A percentile compares a stretch with the other conserved stretches of the same genome.
Evolutionary conservation across 140 eudicot genomes (phyloP).

Genomic region (Bidens hawaiensis): DNA sequence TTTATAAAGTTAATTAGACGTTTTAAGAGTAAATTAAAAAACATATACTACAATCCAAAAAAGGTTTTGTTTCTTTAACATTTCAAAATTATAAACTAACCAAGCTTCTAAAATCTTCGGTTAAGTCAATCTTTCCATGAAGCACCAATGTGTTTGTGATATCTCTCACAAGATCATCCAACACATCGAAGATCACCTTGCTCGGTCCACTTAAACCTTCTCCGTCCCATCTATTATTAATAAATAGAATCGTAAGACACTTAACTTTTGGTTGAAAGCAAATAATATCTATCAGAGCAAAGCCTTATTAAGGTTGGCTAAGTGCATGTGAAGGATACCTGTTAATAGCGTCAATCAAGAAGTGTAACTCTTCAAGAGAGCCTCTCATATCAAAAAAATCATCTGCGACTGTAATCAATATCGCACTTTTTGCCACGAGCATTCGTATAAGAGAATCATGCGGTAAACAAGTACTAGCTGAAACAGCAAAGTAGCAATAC

Average conservation of each 20-base stretch:
- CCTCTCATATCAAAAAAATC: constrained; percentile 66
- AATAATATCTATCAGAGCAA: neutral
- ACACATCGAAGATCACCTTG: constrained; percentile 45
- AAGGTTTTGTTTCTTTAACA: neutral
- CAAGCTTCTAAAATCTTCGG: constrained; percentile 29
- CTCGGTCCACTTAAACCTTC: constrained; percentile 48
- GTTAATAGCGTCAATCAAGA: constrained; percentile 44
- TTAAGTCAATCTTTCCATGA: constrained; percentile 25
- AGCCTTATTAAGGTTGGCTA: neutral
- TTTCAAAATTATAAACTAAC: constrained; percentile 26
- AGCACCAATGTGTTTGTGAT: constrained; percentile 22
- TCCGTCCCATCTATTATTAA: constrained; percentile 55
- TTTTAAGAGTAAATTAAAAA: neutral
- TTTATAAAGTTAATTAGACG: neutral
- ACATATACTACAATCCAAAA: neutral
- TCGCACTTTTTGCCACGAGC: constrained; percentile 46
- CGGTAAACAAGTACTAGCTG: constrained; percentile 37
- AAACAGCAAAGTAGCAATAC: constrained; percentile 47
- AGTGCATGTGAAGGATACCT: constrained; percentile 21
- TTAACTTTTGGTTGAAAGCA: neutral
- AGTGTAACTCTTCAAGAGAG: constrained; percentile 36
- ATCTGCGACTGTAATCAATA: constrained; percentile 57
- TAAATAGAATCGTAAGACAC: neutral
- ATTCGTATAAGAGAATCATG: constrained; percentile 40
- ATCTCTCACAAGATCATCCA: constrained; percentile 49